Evolutionary conservation across 2,329 filamentous ascomycete genomes (phyloP).

Genomic region (Myriosclerotinia scirpicola): DNA sequence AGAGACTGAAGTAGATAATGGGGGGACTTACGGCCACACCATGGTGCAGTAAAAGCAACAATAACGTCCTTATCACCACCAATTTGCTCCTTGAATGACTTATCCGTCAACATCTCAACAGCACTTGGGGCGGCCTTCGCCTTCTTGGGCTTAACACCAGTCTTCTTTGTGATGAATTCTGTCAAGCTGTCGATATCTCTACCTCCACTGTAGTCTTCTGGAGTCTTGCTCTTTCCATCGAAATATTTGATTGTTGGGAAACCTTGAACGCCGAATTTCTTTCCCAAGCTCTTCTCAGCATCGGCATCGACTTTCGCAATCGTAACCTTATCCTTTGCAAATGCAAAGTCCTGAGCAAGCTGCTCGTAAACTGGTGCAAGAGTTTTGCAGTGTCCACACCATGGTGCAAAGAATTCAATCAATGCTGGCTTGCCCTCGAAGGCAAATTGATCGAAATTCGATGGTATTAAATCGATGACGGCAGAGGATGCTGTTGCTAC

Average conservation of each 20-base stretch:
- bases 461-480: conserved; percentile 84
- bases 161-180: conserved; percentile 83
- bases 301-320: conserved; percentile 98
- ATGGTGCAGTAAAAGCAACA: conserved; percentile 95
- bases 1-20: not conserved
- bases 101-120: conserved; percentile 78
- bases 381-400: conserved; percentile 99
- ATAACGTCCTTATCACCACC: conserved; percentile 86
- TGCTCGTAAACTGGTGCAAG: conserved; percentile 95
- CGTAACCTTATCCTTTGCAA: conserved; percentile 69
- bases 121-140: conserved; percentile 71
- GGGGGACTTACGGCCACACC: conserved; percentile 80
- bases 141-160: conserved; percentile 74
- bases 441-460: conserved; percentile 89
- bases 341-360: conserved; percentile 72
- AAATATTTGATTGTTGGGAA: conserved; percentile 99
- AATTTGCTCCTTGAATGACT: conserved; percentile 72
- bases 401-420: conserved; percentile 97
- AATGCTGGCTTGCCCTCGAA: conserved; percentile 92
- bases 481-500: conserved; percentile 63
- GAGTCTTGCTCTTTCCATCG: conserved; percentile 86
- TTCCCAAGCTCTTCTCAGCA: conserved; percentile 78
- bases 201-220: conserved; percentile 81
- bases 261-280: conserved; percentile 84
- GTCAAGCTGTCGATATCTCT: conserved; percentile 84